Conservation (phyloP, 1,139 yeast genomes). For the Hyphopichia burtonii region DNA sequence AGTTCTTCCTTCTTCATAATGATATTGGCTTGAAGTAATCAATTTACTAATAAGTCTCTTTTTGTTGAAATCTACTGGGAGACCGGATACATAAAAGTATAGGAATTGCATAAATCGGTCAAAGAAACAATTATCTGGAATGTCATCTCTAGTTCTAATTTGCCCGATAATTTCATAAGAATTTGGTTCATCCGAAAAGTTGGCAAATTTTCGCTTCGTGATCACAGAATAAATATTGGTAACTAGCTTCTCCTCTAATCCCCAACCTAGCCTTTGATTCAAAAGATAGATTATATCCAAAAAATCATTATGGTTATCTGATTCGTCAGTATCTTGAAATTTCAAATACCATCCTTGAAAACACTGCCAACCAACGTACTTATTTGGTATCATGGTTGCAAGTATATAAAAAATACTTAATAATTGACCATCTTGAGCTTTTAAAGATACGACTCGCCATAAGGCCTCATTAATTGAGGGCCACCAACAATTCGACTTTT, state of each 20-base stretch:
- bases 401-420: conserved; percentile 12
- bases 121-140: conserved; percentile 35
- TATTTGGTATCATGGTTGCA: conserved; percentile 12
- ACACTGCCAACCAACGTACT: conserved; percentile 22
- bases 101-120: conserved; percentile 39
- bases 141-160: conserved; percentile 28
- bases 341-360: conserved; percentile 22
- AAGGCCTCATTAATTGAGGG: conserved; percentile 10
- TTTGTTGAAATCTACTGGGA: conserved; percentile 23
- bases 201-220: conserved; percentile 35
- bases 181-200: conserved; percentile 34
- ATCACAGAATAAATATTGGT: conserved; percentile 28
- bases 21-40: conserved; percentile 37
- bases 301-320: conserved; percentile 23
- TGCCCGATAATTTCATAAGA: conserved; percentile 24
- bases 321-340: conserved; percentile 11
- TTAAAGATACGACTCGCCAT: conserved; percentile 5
- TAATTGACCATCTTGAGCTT: neutral
- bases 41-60: conserved; percentile 38
- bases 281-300: conserved; percentile 30
- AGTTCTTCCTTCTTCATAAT: conserved; percentile 23
- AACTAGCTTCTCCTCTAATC: conserved; percentile 35
- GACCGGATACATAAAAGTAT: conserved; percentile 32
- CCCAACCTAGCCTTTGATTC: conserved; percentile 32
- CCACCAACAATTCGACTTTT: conserved; percentile 4